These are phyloP conservation scores for Fusarium hainanense DNA, from an alignment of 2,329 filamentous ascomycete species.

Conservation along the genomic window DNA sequence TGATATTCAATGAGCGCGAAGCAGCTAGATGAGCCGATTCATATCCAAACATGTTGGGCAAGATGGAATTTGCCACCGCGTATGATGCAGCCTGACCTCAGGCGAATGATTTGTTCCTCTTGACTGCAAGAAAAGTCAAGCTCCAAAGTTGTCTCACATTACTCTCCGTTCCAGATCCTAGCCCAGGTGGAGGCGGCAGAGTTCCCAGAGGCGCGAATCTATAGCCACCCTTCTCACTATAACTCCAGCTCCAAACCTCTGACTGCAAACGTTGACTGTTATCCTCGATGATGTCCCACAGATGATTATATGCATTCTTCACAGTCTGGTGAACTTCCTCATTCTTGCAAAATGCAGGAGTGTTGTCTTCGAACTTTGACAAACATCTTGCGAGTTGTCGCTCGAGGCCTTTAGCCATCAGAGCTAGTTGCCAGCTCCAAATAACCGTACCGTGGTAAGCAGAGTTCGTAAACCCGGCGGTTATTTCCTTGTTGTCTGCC, in stretches of 20 bases:
- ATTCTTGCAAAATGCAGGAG: conserved; percentile 63
- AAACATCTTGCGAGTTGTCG: conserved; percentile 65
- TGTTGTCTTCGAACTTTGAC: not conserved
- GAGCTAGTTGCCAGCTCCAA: conserved; percentile 73
- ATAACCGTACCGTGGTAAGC: conserved; percentile 72
- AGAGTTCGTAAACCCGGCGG: conserved; percentile 64
- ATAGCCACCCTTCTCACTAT: conserved; percentile 43
- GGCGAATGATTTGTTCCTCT: not conserved
- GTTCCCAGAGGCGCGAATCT: conserved; percentile 41
- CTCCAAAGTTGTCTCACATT: conserved; percentile 40
- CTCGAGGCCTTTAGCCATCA: conserved; percentile 71
- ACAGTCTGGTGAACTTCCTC: conserved; percentile 57
- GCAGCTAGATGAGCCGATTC: no score
- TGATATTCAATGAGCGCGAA: not conserved
- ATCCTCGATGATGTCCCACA: conserved; percentile 70
- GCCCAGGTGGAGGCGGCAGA: conserved; percentile 24
- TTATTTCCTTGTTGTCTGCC: conserved; percentile 58
- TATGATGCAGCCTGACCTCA: not conserved
- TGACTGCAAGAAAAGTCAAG: conserved; percentile 34
- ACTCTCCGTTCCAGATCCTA: conserved; percentile 30
- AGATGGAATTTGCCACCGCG: not conserved
- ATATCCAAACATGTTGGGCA: not conserved
- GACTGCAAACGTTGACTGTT: conserved; percentile 62
- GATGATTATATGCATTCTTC: conserved; percentile 64
- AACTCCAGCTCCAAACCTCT: conserved; percentile 74